A percentile compares a stretch with the other conserved stretches of the same genome.
These are phyloP conservation scores for Plantago coronopus DNA, from an alignment of 305 asterid species.

Conservation along the genomic window DNA sequence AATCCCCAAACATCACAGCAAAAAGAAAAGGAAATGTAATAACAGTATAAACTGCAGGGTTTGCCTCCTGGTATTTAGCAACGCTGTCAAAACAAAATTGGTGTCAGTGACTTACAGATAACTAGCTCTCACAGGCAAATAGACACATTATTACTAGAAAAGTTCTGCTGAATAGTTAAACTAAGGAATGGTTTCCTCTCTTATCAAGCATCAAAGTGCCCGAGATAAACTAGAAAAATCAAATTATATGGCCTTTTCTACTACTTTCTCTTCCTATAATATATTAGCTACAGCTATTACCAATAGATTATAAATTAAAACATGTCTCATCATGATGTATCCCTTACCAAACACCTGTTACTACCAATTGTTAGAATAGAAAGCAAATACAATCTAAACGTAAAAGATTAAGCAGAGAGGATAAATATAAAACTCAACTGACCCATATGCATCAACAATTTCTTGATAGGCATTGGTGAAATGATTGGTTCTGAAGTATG, in stretches of 20 bases:
- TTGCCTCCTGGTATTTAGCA: conserved; percentile 93
- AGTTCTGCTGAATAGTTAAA: conserved; percentile 4
- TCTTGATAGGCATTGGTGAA: conserved; percentile 92
- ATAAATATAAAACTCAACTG: conserved; percentile 27
- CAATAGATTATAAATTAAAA: too few species aligned
- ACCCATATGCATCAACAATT: conserved; percentile 99
- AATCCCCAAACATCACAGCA: conserved; percentile 99
- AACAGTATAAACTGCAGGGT: conserved; percentile 89
- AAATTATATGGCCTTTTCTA: too few species aligned
- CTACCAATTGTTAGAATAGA: neutral
- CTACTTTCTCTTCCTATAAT: too few species aligned
- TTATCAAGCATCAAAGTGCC: too few species aligned
- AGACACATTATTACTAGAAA: conserved; percentile 11
- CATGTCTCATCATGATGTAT: too few species aligned
- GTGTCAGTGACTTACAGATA: conserved; percentile 29
- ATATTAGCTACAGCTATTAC: too few species aligned
- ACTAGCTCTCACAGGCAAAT: conserved; percentile 17
- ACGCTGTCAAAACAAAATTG: conserved; percentile 50
- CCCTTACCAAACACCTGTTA: neutral
- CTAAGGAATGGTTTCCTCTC: neutral
- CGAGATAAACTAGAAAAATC: too few species aligned
- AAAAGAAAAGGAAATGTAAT: conserved; percentile 96
- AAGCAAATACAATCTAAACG: neutral
- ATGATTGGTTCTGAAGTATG: conserved; percentile 76
- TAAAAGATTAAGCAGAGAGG: neutral